phyloP scores from a whole-genome alignment of 2,329 filamentous ascomycete species.

The Arthrocladium fulminans region DNA sequence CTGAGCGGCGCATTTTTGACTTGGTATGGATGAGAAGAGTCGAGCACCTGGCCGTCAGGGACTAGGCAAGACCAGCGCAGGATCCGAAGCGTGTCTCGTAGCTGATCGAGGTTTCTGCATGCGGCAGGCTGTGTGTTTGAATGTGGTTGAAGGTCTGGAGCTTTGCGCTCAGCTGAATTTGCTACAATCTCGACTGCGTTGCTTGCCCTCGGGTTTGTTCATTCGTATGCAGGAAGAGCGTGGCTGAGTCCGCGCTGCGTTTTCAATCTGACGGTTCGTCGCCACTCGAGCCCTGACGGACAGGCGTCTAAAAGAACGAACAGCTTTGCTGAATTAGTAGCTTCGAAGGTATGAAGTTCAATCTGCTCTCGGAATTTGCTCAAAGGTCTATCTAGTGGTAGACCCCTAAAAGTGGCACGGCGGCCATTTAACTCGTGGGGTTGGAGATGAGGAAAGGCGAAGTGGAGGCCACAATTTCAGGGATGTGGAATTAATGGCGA shows the following conservation, averaged over 20 bases:
- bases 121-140: not conserved
- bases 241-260: no score
- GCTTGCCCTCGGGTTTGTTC: not conserved
- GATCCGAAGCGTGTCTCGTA: not conserved
- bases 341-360: not conserved
- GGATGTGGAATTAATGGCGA: not conserved
- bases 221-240: no score
- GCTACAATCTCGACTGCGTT: not conserved
- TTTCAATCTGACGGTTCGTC: no score
- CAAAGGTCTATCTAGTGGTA: not conserved
- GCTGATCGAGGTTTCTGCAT: not conserved
- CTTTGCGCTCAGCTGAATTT: no score
- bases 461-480: slow-evolving; percentile 3
- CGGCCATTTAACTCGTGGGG: not conserved
- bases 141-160: no score
- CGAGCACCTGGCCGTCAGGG: not conserved
- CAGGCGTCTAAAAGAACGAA: no score
- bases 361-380: not conserved
- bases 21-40: not conserved
- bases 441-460: not conserved
- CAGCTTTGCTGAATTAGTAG: no score
- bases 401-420: not conserved
- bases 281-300: no score
- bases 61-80: not conserved
- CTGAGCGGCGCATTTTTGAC: slow-evolving; percentile 50